Evolutionary conservation across 257 asterid species (phyloP).

Genomic region (Rehmannia glutinosa): DNA sequence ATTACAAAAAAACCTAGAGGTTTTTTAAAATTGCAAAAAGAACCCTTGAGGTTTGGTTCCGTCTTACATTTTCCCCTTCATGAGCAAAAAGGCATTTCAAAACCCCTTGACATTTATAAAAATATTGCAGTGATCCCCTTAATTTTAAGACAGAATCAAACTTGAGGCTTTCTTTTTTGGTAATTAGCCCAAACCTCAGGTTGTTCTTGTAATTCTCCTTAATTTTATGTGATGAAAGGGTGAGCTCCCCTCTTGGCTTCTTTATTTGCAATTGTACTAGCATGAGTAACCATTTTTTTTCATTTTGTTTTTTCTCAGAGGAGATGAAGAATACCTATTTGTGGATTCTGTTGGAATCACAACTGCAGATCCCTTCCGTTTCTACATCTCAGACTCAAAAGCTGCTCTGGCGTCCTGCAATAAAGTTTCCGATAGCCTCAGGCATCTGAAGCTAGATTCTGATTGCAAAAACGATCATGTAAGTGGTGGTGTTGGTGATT

Average conservation of each 20-base stretch:
- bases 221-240: neutral
- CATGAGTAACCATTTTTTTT: neutral
- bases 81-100: too few species aligned
- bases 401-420: conserved; percentile 42
- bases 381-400: conserved; percentile 51
- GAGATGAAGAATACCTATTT: conserved; percentile 72
- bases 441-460: conserved; percentile 32
- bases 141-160: too few species aligned
- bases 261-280: neutral
- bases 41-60: too few species aligned
- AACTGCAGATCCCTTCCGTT: conserved; percentile 67
- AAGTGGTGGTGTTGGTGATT: neutral
- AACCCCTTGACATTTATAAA: too few species aligned
- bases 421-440: conserved; percentile 35
- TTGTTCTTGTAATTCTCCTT: too few species aligned
- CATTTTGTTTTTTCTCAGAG: conserved; percentile 30
- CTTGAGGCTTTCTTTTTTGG: too few species aligned
- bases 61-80: too few species aligned
- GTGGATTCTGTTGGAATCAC: conserved; percentile 52
- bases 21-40: too few species aligned
- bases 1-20: too few species aligned
- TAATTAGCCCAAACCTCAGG: too few species aligned
- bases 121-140: too few species aligned
- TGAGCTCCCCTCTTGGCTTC: neutral
- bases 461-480: neutral